These are phyloP conservation scores for Pleurotus tuber-regium DNA, from an alignment of 768 basidiomycete species.

Conservation along the genomic window DNA sequence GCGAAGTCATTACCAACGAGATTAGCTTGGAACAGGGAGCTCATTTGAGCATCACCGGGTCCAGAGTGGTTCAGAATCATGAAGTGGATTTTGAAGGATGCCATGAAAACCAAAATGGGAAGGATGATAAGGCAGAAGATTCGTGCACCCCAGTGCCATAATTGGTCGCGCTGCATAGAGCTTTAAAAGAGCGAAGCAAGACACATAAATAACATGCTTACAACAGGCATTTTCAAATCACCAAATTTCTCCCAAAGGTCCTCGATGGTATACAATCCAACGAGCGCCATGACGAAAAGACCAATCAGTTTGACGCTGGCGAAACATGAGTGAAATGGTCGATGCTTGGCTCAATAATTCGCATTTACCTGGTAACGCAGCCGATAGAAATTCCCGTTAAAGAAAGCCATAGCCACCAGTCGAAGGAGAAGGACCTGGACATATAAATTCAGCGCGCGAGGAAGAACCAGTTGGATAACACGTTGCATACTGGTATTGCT, in stretches of 20 bases:
- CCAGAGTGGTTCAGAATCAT: constrained; percentile 91
- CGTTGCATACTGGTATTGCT: constrained; percentile 80
- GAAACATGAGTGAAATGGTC: constrained; percentile 1
- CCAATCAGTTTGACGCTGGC: constrained; percentile 94
- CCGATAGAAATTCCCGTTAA: constrained; percentile 95
- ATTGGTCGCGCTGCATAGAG: constrained; percentile 72
- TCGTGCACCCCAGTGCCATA: constrained; percentile 88
- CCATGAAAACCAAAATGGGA: constrained; percentile 90
- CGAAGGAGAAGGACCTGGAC: constrained; percentile 82
- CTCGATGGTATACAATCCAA: constrained; percentile 95
- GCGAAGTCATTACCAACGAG: constrained; percentile 92
- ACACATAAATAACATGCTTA: constrained; percentile 36
- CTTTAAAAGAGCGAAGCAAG: not conserved
- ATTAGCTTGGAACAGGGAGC: constrained; percentile 96
- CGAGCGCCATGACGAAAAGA: constrained; percentile 90
- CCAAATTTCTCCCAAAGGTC: constrained; percentile 99
- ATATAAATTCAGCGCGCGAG: constrained; percentile 9
- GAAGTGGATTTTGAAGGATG: constrained; percentile 96
- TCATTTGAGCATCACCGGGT: constrained; percentile 98
- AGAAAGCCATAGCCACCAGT: constrained; percentile 98
- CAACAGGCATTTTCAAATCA: constrained; percentile 86
- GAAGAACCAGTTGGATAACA: not conserved
- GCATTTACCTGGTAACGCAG: constrained; percentile 78
- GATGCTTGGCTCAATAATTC: too few relatives aligned
- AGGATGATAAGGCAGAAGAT: constrained; percentile 82